A percentile compares a stretch with the other conserved stretches of the same genome.
These are phyloP conservation scores for Ulvella scutata DNA, from an alignment of 139 green algal genomes.

Conservation along the genomic window DNA sequence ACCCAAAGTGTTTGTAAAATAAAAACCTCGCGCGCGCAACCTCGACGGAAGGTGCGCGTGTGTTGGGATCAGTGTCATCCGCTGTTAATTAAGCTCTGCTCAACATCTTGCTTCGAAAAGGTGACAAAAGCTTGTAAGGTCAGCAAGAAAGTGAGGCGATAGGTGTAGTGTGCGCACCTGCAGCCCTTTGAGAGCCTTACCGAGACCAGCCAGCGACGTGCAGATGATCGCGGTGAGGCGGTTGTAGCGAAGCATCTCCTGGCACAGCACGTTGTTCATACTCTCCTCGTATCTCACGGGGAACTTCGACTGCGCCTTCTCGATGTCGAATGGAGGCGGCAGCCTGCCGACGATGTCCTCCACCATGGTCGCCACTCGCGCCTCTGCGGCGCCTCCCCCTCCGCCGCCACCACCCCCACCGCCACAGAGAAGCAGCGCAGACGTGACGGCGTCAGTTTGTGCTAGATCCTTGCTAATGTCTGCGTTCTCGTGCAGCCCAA, in stretches of 20 bases:
- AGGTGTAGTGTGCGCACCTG: no score
- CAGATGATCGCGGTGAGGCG: conserved; percentile 14
- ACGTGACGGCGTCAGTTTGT: conserved; percentile 27
- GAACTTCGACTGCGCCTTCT: conserved; percentile 21
- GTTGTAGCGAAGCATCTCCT: conserved; percentile 28
- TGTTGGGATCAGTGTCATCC: no score
- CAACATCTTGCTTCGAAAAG: no score
- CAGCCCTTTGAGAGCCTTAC: conserved; percentile 38
- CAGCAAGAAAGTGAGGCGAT: no score
- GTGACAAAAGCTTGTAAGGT: no score
- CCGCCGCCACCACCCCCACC: conserved; percentile 1
- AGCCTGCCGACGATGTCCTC: conserved; percentile 26
- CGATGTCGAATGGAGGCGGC: conserved; percentile 36
- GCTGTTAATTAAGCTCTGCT: no score
- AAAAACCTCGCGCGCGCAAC: no score
- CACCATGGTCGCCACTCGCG: conserved; percentile 20
- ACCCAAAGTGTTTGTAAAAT: no score
- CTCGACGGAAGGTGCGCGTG: no score
- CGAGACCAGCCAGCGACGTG: conserved; percentile 10
- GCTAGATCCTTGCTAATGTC: conserved; percentile 55
- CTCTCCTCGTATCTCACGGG: conserved; percentile 38
- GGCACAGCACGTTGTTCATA: conserved; percentile 45
- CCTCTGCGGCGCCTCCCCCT: conserved; percentile 14
- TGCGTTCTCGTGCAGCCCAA: conserved; percentile 61
- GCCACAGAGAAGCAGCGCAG: conserved; percentile 24